Base-by-base conservation (phyloP, 345 rosid species). In the Kandelia obovata region DNA sequence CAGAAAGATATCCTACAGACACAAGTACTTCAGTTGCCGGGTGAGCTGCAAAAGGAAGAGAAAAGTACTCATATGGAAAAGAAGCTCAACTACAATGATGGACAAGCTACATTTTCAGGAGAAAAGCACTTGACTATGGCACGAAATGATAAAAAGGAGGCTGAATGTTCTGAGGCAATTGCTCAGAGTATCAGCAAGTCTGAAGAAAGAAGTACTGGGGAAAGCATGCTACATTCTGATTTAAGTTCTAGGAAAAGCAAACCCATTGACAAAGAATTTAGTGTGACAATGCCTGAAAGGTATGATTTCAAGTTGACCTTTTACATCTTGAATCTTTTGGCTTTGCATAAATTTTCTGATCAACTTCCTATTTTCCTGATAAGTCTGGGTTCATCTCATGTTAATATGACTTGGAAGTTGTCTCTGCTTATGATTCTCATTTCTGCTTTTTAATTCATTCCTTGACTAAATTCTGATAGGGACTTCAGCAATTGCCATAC, bases 1-100 rank as follows among this genome's bases (percentile, higher is more conserved):
- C 91, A 91, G 88, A 91, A 85, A 52, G 83, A 87, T 72, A 79
- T 64, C 27, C 79, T 89, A 76, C 81, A 72, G 62, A 79, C 87
- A 75, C 87, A 84, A 73, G 71, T 88, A 37, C 67, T 74, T 61
- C 77, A 77, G 37, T 73, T 89, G 68, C 85, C 79, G 70, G 80
- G 73, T 17, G 86, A 86, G 53, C 71, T 87, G 7, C 77, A 74
- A 66, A 84, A 78, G 78, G 88, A 85, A 82, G 86, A 86, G 20
- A 81, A 75, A 67, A 76, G 73, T 62, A 53, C 57, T 47, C 62
- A 27, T 53, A 8, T 49, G 19, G 59, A 39, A n/a, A 72, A 71
- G 59, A 52, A 71, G 43, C 58, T 57, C 28, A 31, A 46, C 30
- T 32, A 31, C 52, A 63, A 68, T 39, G 34, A 56, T 2, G 55